Evolutionary conservation across 2,329 filamentous ascomycete species (phyloP), one percentile per base, ranked within the genome.

Genomic region (Dothidotthia symphoricarpi): DNA sequence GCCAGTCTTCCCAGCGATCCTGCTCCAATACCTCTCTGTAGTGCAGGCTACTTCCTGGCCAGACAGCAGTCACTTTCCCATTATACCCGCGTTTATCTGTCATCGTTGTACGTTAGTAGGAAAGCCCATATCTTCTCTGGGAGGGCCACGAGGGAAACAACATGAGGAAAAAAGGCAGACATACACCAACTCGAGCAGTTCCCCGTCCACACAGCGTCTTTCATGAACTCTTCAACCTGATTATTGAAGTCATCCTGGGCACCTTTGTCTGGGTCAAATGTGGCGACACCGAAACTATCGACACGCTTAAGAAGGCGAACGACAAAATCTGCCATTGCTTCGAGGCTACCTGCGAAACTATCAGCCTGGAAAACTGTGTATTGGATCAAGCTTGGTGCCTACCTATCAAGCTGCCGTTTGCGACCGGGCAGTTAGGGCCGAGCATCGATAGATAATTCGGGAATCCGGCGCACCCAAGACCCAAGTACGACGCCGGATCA

Each of bases 371-470:
- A 22, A 6, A 16, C 6, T 13, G 19, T 17, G 13, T 9, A 14
- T 4, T 9, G 2, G 16, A 27, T 9, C 16, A 15, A 22, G n/a
- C 16, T 29, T 24, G 10, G 15, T 11, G 28, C 28, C 11, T 15
- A 41, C 38, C 42, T 15, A 45, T 39, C 12, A 45, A 24, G 28
- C 43, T 45, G 2, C 43, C 43, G 12, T 45, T 41, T 3, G 43
- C 39, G 11, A 45, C 35, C 6, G 43, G 43, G 25, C 34, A 39
- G 14, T 45, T 45, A 6, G 43, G 43, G 10, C 43, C 43, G 7
- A 42, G 34, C 28, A 45, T 36, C 3, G 31, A 33, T 14, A 45
- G 15, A 19, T 42, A 45, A 16, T 45, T 45, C 5, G 43, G 43
- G 12, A 42, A 42, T 4, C 33, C 35, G 3, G 43, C 31, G 16